Base-by-base conservation (phyloP, 2,329 filamentous ascomycete genomes). In the Claviceps digitariae region DNA sequence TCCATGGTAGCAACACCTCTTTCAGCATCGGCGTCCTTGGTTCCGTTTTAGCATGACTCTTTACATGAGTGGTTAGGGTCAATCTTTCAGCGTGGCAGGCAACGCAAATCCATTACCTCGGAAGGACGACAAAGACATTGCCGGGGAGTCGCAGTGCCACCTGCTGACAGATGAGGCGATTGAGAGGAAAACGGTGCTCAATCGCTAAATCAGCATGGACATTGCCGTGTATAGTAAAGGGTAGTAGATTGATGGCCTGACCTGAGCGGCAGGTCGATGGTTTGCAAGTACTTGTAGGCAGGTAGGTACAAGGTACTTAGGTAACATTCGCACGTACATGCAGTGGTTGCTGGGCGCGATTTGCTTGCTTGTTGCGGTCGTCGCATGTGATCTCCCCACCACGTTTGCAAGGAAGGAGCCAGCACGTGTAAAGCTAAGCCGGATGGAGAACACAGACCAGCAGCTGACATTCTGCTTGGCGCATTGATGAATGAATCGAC, bases 301-400 rank as follows among this genome's bases (percentile, higher is more conserved):
- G n/a, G n/a, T n/a, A n/a, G n/a, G n/a, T n/a, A n/a, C n/a, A n/a
- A n/a, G n/a, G 27, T 29, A 29, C 27, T 29, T 29, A 4, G 5
- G 27, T n/a, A n/a, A n/a, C 27, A 29, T 29, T 5, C 9, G 9
- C 27, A 29, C 27, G 27, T 29, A 29, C 27, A 29, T 29, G 27
- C 27, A 4, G 27, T 8, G 27, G 4, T 8, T 45, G 13, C 38
- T 21, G n/a, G 17, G 21, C 21, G 23, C 21, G 12, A 25, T 8
- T 45, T 29, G 34, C 20, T 45, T 29, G 34, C 20, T 38, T 48
- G 6, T 48, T 34, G 43, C 9, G n/a, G 17, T 31, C 23, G 17
- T 50, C 36, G 40, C 52, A 54, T 54, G 52, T 54, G 52, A 54
- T 54, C 48, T 54, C 49, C 43, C 52, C 49, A 54, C 44, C 52